These are phyloP conservation scores for Tolypocladium album DNA, from an alignment of 2,329 filamentous ascomycete genomes.

Conservation along the genomic window DNA sequence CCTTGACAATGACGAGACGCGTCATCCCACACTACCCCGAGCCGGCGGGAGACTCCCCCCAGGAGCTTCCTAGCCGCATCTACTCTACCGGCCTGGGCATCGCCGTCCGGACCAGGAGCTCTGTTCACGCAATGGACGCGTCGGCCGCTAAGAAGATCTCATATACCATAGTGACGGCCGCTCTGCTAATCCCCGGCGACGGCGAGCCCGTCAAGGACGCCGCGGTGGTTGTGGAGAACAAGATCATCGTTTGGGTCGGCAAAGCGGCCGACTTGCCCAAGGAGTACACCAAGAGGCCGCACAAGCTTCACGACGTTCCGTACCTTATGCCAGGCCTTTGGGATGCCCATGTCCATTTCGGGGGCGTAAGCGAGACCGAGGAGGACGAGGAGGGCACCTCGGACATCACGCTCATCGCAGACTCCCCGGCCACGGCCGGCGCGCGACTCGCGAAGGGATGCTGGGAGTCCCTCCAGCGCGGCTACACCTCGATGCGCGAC, in stretches of 20 bases:
- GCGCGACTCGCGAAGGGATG: constrained; percentile 28
- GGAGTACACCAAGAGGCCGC: constrained; percentile 16
- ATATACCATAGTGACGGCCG: constrained; percentile 21
- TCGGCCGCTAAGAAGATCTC: constrained; percentile 12
- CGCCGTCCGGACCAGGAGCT: constrained; percentile 8
- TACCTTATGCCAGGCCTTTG: constrained; percentile 40
- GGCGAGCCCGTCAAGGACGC: constrained; percentile 18
- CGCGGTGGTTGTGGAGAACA: constrained; percentile 23
- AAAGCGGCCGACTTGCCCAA: constrained; percentile 14
- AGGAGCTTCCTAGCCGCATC: constrained; percentile 4
- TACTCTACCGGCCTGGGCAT: constrained; percentile 19
- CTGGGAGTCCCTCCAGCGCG: constrained; percentile 28
- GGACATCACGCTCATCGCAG: constrained; percentile 12
- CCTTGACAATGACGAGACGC: neutral
- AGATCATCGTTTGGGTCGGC: constrained; percentile 26
- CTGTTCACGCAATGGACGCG: neutral
- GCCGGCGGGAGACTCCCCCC: neutral
- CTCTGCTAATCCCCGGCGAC: constrained; percentile 24
- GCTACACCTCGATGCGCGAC: constrained; percentile 39
- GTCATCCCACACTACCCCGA: neutral
- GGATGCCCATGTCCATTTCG: constrained; percentile 39
- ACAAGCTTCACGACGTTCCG: constrained; percentile 20
- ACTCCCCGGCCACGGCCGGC: constrained; percentile 20
- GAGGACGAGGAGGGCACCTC: constrained; percentile 9
- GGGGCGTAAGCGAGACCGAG: constrained; percentile 18